Evolutionary conservation across 441 rosid species (phyloP).

Genomic region (Corymbia calophylla): DNA sequence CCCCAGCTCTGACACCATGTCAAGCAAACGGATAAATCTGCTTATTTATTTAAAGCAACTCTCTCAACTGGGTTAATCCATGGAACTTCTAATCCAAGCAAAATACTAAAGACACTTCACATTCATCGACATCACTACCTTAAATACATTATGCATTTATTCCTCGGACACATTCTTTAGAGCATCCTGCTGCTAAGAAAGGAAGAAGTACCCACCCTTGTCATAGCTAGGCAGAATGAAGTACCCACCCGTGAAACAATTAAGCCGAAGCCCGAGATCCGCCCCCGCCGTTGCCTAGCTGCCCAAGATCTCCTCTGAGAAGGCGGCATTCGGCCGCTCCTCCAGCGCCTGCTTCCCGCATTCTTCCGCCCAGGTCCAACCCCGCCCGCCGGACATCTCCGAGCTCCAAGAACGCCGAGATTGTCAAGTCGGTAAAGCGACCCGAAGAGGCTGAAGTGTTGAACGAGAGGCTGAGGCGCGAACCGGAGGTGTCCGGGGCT

Average conservation of each 20-base stretch:
- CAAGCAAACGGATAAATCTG: neutral
- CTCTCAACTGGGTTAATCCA: neutral
- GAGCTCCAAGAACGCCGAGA: neutral
- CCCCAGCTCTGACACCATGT: neutral
- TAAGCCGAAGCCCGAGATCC: neutral
- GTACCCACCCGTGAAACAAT: neutral
- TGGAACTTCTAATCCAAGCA: neutral
- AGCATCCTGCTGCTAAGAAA: no score
- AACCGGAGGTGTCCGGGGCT: no score
- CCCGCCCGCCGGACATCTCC: neutral
- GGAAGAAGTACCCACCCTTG: neutral
- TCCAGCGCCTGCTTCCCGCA: neutral
- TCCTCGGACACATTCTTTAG: no score
- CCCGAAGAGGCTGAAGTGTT: no score
- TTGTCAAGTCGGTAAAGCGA: no score
- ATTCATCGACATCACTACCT: no score
- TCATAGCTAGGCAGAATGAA: neutral
- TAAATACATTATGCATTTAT: no score
- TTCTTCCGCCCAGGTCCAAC: neutral
- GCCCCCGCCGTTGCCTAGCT: neutral
- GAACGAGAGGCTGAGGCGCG: no score
- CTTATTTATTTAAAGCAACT: neutral
- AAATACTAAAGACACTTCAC: neutral
- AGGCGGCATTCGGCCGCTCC: neutral
- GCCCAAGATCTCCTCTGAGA: neutral